Conservation (phyloP, 106 monocot species). For the Dioscorea alata region DNA sequence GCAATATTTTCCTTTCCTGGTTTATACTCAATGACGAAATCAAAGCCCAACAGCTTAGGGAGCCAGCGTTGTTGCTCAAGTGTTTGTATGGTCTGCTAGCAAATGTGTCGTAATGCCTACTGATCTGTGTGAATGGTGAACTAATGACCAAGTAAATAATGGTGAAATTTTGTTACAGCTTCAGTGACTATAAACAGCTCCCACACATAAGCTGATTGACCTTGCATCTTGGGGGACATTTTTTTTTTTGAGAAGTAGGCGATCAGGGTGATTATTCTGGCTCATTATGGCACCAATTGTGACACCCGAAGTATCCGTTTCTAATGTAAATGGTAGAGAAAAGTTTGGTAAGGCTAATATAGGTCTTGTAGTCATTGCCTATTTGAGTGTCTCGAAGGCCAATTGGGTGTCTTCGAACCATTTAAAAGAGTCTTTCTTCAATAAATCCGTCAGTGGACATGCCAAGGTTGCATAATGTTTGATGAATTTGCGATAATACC, state of each 20-base stretch:
- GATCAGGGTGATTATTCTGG: neutral
- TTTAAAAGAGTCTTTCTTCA: neutral
- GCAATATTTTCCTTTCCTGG: neutral
- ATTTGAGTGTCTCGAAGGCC: neutral
- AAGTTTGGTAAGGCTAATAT: neutral
- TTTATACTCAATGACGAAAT: neutral
- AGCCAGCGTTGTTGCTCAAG: constrained; percentile 2
- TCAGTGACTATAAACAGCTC: neutral
- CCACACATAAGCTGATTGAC: neutral
- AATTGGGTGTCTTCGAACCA: neutral
- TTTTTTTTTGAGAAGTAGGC: neutral
- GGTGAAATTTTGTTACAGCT: neutral
- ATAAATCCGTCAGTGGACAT: neutral
- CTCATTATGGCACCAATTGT: neutral
- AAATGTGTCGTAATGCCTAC: neutral
- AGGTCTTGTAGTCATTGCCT: neutral
- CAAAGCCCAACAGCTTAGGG: neutral
- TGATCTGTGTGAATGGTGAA: neutral
- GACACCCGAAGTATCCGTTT: neutral
- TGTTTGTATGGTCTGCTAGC: neutral
- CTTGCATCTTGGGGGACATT: neutral
- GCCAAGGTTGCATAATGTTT: neutral
- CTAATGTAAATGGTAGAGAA: neutral
- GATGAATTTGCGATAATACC: constrained; percentile 3
- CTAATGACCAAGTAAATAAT: neutral